phyloP scores from a whole-genome alignment of 805 yeast species.

The Maudiozyma turicensis region DNA sequence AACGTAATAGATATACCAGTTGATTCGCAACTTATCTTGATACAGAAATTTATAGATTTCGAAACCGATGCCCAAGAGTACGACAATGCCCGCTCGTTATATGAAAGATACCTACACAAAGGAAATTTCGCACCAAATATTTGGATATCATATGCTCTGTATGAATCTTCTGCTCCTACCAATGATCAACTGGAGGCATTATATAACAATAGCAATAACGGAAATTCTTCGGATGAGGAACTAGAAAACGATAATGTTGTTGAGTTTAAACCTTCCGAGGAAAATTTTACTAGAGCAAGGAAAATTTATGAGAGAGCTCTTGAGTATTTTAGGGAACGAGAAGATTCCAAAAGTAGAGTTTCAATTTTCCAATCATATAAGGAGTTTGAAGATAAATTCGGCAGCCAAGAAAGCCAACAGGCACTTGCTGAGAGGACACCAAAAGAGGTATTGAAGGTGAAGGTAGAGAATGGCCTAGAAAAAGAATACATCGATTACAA shows the following conservation, averaged over 20 bases:
- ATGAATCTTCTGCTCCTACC: conserved; percentile 60
- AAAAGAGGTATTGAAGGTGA: conserved; percentile 31
- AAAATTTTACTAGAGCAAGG: conserved; percentile 44
- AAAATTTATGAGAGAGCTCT: conserved; percentile 47
- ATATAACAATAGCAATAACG: conserved; percentile 12
- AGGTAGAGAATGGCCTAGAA: conserved; percentile 34
- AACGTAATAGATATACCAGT: conserved; percentile 14
- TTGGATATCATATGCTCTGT: conserved; percentile 63
- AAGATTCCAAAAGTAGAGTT: conserved; percentile 37
- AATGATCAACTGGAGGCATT: conserved; percentile 24
- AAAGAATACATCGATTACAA: conserved; percentile 51
- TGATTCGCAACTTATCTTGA: conserved; percentile 20
- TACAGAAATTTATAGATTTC: conserved; percentile 41
- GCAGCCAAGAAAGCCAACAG: conserved; percentile 33
- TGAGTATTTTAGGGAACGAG: conserved; percentile 31
- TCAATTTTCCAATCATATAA: conserved; percentile 51
- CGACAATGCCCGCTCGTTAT: conserved; percentile 43
- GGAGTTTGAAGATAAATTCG: conserved; percentile 57
- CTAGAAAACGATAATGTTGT: conserved; percentile 37
- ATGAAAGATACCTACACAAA: conserved; percentile 31
- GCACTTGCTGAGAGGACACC: conserved; percentile 44
- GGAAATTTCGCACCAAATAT: conserved; percentile 29
- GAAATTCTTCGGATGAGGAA: conserved; percentile 25
- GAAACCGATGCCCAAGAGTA: conserved; percentile 53
- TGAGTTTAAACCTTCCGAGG: conserved; percentile 43